Evolutionary conservation across 1,139 yeast species (phyloP), one percentile per base, ranked within the genome.

Genomic region (Zygosaccharomyces sapae): DNA sequence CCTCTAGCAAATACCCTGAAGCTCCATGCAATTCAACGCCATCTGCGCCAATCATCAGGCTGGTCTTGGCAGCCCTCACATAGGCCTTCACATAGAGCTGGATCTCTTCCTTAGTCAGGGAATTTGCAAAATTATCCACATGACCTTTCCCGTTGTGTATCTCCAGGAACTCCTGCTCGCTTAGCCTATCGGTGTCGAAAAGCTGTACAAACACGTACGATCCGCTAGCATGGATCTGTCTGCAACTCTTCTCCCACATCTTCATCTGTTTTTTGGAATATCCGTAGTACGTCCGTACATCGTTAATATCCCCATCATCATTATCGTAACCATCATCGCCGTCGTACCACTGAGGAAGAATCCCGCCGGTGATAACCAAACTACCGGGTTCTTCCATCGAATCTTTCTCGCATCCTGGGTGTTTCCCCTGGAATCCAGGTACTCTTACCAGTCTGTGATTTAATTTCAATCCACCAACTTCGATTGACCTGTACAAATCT

Each of bases 101-200:
- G 44, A 65, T 38, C 22, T 38, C 33, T 9, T 31, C 18, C 7
- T 4, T 31, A 5, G 19, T 31, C 34, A 31, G 8, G 18, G 59
- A 47, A 48, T 63, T 62, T n/a, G 54, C 41, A 6, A 74, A 73
- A 24, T 47, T 57, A 33, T 58, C 55, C 53, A 68, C 58, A 18
- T 57, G 55, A 24, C 56, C 70, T 29, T 67, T 72, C 48, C 61
- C 61, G 60, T 59, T 58, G 56, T 71, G 70, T 35, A 60, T 55
- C 46, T 76, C 75, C 55, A 76, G 60, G 27, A 66, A 56, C 5
- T 56, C 65, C 6, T 82, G 74, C 50, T 60, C 69, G 4, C 77
- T 79, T 37, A 69, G 71, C 60, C 86, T 72, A 43, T 88, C 89
- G 44, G 80, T 61, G 39, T 70, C 72, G 83, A 85, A 81, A 38